Percentiles rank a stretch among this genome's conserved stretches.
Evolutionary conservation across 2,329 filamentous ascomycete species (phyloP).

Genomic region (Pyrenochaeta sp.): DNA sequence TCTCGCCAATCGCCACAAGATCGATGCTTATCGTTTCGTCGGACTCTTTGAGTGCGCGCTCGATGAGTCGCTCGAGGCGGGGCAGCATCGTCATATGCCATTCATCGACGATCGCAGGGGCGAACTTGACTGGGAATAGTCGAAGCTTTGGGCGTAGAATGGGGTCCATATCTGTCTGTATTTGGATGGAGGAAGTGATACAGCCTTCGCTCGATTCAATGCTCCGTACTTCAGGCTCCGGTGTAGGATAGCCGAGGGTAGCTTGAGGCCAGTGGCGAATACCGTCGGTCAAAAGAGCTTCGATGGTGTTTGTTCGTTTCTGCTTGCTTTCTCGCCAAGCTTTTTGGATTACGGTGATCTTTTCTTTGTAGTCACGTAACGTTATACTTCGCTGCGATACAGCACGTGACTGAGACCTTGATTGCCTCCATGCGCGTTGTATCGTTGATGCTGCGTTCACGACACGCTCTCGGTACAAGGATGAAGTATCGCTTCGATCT

Average conservation of each 20-base stretch:
- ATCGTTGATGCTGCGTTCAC: constrained; percentile 45
- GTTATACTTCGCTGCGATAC: constrained; percentile 25
- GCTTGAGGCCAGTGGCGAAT: constrained; percentile 47
- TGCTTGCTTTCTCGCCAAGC: constrained; percentile 48
- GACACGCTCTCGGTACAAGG: constrained; percentile 36
- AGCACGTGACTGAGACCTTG: constrained; percentile 25
- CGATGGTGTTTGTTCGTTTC: constrained; percentile 38
- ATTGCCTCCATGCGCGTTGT: constrained; percentile 48
- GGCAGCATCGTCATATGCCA: constrained; percentile 78
- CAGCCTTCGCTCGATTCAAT: constrained; percentile 30
- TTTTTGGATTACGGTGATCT: constrained; percentile 50
- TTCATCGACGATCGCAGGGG: constrained; percentile 70
- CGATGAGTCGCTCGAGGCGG: constrained; percentile 75
- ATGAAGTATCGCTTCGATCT: constrained; percentile 35
- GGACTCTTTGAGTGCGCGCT: constrained; percentile 75
- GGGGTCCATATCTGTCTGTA: constrained; percentile 42
- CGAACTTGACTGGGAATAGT: constrained; percentile 60
- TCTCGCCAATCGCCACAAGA: constrained; percentile 76
- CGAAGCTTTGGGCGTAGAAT: constrained; percentile 45
- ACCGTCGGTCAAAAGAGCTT: constrained; percentile 41
- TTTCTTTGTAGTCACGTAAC: constrained; percentile 50
- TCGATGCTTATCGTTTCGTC: constrained; percentile 81
- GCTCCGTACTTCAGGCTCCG: constrained; percentile 38
- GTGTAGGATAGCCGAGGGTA: constrained; percentile 43
- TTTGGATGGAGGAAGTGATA: constrained; percentile 45